Evolutionary conservation across 2,329 filamentous ascomycete genomes (phyloP).

Genomic region (Capronia coronata): DNA sequence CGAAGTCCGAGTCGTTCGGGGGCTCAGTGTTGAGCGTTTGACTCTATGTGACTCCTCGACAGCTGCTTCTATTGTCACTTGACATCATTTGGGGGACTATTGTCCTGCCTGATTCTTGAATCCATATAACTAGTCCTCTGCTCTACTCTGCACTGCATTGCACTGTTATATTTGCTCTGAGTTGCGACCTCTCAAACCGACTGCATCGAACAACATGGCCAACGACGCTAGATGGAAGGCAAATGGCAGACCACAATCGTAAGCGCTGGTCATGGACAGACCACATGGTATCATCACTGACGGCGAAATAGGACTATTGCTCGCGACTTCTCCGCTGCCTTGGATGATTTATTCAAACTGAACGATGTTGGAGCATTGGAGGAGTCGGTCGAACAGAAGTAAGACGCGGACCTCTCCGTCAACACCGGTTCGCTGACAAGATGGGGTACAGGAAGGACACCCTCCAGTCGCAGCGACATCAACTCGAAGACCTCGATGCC

Average conservation of each 20-base stretch:
- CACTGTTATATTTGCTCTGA: no score
- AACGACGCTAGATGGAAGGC: constrained; percentile 11
- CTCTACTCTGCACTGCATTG: no score
- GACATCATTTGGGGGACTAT: background rate
- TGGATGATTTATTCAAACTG: constrained; percentile 85
- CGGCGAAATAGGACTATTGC: constrained; percentile 64
- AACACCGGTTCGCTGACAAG: background rate
- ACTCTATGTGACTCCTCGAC: constrained; percentile 6
- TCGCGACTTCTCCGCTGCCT: constrained; percentile 74
- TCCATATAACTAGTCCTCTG: background rate
- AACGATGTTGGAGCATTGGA: constrained; percentile 70
- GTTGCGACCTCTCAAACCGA: constrained; percentile 5
- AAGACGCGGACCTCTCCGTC: background rate
- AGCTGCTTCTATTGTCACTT: background rate
- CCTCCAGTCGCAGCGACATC: constrained; percentile 65
- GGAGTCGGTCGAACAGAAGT: constrained; percentile 76
- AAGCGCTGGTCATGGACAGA: constrained; percentile 39
- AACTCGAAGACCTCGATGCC: constrained; percentile 80
- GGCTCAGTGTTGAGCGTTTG: constrained; percentile 6
- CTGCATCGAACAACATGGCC: constrained; percentile 7
- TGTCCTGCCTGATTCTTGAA: background rate
- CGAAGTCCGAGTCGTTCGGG: constrained; percentile 12
- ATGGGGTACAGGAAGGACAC: constrained; percentile 61
- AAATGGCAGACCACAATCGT: constrained; percentile 77
- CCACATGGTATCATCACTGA: background rate